Percentiles rank a stretch among this genome's conserved stretches.
phyloP scores from a whole-genome alignment of 2,329 filamentous ascomycete species.

The Colletotrichum phormii region DNA sequence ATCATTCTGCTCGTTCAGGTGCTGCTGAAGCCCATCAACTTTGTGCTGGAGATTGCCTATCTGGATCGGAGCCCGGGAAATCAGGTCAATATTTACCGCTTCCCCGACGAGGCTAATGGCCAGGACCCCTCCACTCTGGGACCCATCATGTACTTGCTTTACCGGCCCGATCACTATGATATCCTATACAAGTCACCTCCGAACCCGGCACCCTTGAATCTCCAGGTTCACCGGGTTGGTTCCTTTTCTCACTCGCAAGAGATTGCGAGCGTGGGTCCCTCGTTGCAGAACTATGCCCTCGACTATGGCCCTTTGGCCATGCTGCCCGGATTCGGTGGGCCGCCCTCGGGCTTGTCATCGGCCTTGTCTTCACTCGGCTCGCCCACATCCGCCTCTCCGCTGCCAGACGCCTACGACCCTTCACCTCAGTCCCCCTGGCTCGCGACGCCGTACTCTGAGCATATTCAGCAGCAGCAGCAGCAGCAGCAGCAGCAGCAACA shows the following conservation, averaged over 20 bases:
- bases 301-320: slow-evolving; percentile 58
- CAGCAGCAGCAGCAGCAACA: slow-evolving; percentile 10
- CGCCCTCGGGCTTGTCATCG: slow-evolving; percentile 45
- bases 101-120: slow-evolving; percentile 65
- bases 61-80: slow-evolving; percentile 86
- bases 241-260: slow-evolving; percentile 58
- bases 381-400: slow-evolving; percentile 40
- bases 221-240: slow-evolving; percentile 67
- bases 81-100: slow-evolving; percentile 78
- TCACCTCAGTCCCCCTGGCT: slow-evolving; percentile 53
- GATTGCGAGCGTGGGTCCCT: slow-evolving; percentile 53
- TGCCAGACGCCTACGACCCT: slow-evolving; percentile 43
- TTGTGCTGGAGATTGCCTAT: slow-evolving; percentile 90
- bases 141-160: slow-evolving; percentile 69
- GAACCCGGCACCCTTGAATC: slow-evolving; percentile 44
- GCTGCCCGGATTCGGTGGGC: slow-evolving; percentile 57
- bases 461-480: slow-evolving; percentile 38
- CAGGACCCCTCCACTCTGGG: slow-evolving; percentile 57
- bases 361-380: slow-evolving; percentile 50
- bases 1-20: slow-evolving; percentile 82
- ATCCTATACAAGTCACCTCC: slow-evolving; percentile 77
- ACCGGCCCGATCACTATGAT: slow-evolving; percentile 89
- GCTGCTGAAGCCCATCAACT: slow-evolving; percentile 80
- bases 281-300: slow-evolving; percentile 54
- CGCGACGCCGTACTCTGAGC: slow-evolving; percentile 47